Percentiles rank a stretch among this genome's conserved stretches.
phyloP scores from a whole-genome alignment of 371 early-diverging fungal species.

The Mortierella sp. region DNA sequence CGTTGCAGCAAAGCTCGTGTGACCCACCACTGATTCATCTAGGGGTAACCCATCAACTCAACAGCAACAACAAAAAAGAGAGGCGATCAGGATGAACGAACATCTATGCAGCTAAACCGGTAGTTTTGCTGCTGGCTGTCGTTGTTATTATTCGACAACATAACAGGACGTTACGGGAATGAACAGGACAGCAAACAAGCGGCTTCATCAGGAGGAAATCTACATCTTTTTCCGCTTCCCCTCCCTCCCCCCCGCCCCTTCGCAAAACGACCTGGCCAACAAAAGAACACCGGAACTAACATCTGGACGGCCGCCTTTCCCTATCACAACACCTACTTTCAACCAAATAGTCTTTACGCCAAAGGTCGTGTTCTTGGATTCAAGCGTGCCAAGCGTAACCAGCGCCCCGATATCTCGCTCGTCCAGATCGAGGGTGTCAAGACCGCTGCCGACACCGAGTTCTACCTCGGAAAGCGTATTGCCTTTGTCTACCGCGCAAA shows the following conservation, averaged over 20 bases:
- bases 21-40: neutral
- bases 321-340: too few species aligned
- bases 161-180: neutral
- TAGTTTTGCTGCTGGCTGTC: neutral
- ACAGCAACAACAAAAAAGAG: neutral
- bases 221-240: slow-evolving; percentile 1
- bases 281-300: neutral
- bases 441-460: slow-evolving; percentile 81
- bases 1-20: slow-evolving; percentile 2
- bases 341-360: slow-evolving; percentile 97
- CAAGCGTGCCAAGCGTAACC: slow-evolving; percentile 94
- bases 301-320: neutral
- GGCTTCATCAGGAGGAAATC: slow-evolving; percentile 4
- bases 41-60: neutral
- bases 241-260: neutral
- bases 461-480: slow-evolving; percentile 93
- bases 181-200: neutral
- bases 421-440: slow-evolving; percentile 94
- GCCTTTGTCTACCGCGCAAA: slow-evolving; percentile 86
- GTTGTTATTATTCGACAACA: neutral
- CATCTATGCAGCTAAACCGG: neutral
- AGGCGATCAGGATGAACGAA: neutral
- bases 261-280: too few species aligned
- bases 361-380: slow-evolving; percentile 96
- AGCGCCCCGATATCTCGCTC: slow-evolving; percentile 91